phyloP scores from a whole-genome alignment of 352 stramenopile genomes.

The Elongisporangium prolatum region DNA sequence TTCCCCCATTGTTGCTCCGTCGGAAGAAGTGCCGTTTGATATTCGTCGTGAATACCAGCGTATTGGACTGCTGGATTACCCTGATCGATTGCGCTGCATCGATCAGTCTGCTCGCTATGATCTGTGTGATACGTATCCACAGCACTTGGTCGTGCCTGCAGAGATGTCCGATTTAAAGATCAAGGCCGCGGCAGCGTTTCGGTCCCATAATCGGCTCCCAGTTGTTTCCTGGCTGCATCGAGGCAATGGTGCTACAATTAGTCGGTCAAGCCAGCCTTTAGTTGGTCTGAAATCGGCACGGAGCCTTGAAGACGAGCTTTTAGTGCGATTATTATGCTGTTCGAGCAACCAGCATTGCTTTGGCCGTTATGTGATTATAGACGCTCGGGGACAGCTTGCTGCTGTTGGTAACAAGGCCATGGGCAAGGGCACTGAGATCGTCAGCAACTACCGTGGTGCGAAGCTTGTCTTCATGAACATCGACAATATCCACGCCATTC shows the following conservation, averaged over 20 bases:
- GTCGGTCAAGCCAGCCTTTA: conserved; percentile 73
- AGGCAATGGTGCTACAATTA: conserved; percentile 71
- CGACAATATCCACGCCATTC: conserved; percentile 98
- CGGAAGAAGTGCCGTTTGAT: conserved; percentile 75
- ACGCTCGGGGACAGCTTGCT: conserved; percentile 77
- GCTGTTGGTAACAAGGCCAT: conserved; percentile 87
- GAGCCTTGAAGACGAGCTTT: conserved; percentile 68
- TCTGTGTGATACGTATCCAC: conserved; percentile 94
- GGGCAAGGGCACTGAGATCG: conserved; percentile 95
- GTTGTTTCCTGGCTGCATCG: conserved; percentile 77
- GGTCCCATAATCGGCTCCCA: conserved; percentile 62
- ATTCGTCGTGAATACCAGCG: conserved; percentile 75
- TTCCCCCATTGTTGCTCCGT: conserved; percentile 58
- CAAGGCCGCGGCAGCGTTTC: conserved; percentile 65
- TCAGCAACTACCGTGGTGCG: conserved; percentile 91
- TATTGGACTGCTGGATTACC: conserved; percentile 65
- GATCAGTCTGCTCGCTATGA: conserved; percentile 73
- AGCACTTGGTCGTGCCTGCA: conserved; percentile 89
- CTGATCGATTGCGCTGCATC: conserved; percentile 66
- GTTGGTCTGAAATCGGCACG: conserved; percentile 77
- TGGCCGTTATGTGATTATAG: conserved; percentile 79
- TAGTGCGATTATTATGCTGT: conserved; percentile 70
- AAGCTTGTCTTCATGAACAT: conserved; percentile 98
- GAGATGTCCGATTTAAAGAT: conserved; percentile 90
- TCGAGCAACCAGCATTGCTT: conserved; percentile 35